Evolutionary conservation across 139 green algal species (phyloP).

Genomic region (Coccomyxa sp.): DNA sequence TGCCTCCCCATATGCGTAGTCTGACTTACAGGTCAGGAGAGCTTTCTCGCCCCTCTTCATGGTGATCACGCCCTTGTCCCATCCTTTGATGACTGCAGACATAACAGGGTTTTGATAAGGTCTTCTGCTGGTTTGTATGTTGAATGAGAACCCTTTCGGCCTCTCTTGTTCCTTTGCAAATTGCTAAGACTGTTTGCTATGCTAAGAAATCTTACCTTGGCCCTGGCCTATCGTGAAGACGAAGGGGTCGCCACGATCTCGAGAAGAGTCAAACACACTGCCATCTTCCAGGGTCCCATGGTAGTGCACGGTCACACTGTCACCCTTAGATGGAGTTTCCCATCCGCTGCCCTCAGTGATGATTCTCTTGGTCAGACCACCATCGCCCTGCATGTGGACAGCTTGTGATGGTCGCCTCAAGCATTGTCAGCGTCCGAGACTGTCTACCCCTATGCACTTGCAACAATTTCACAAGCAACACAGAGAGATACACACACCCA

Average conservation of each 20-base stretch:
- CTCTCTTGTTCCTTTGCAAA: too few species aligned
- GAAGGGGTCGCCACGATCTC: conserved; percentile 85
- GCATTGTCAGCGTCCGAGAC: too few species aligned
- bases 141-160: too few species aligned
- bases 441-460: too few species aligned
- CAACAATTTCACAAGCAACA: neutral
- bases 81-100: conserved; percentile 92
- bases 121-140: too few species aligned
- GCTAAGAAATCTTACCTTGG: conserved; percentile 38
- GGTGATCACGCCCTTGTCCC: conserved; percentile 86
- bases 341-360: conserved; percentile 67
- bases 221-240: conserved; percentile 67
- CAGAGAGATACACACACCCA: neutral
- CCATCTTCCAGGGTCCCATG: conserved; percentile 89
- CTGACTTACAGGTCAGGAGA: conserved; percentile 55
- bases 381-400: conserved; percentile 69
- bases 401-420: too few species aligned
- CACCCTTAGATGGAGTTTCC: conserved; percentile 76
- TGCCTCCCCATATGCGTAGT: conserved; percentile 90
- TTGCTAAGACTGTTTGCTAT: neutral
- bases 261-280: conserved; percentile 88
- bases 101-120: too few species aligned
- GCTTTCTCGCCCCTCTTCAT: conserved; percentile 95
- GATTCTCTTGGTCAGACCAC: conserved; percentile 82
- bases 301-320: conserved; percentile 93